Base-by-base conservation (phyloP, 352 stramenopile genomes). In the Phytopythium aichiense region DNA sequence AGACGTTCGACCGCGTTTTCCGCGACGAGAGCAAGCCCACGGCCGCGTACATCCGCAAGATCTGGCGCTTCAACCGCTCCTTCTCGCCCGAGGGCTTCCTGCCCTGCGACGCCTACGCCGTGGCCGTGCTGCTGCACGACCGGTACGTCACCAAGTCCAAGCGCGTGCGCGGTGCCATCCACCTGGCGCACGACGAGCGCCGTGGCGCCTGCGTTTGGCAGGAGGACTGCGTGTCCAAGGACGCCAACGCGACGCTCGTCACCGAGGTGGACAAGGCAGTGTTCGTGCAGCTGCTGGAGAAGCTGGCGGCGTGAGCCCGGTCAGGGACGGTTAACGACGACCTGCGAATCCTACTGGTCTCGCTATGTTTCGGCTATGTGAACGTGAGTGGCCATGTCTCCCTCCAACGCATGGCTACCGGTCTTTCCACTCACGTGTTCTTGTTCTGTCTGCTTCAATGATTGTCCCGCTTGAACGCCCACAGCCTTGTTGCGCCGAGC, bases 41-140 rank as follows among this genome's bases (percentile, higher is more conserved):
- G 23, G 71, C 65, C 11, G 58, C 69, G 13, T 92, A 91, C 61
- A 68, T 89, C 57, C 77, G 77, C 54, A 71, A 69, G 37, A 78
- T 91, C 61, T 92, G 83, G 79, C 66, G 71, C 45, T 84, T 84
- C 63, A 87, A 67, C 46, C 77, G 78, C 60, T 58, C 64, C n/a
- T 84, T 79, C 38, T 57, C 68, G 40, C 55, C 74, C 33, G 64
- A 74, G 45, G 73, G 68, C 12, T 94, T 94, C 53, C 63, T 82
- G 8, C 76, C 84, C 20, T 94, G 85, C 55, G 83, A 92, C 43
- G 85, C 81, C 18, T 92, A 92, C 61, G 82, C 85, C 9, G 65
- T 91, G 31, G 84, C 79, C 30, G 72, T 89, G 30, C 68, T 94
- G 42, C 64, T 92, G 12, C 64, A 88, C 25, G 61, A 71, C 25